Evolutionary conservation across 331 rosid genomes (phyloP).

Genomic region (Malus hybrid): DNA sequence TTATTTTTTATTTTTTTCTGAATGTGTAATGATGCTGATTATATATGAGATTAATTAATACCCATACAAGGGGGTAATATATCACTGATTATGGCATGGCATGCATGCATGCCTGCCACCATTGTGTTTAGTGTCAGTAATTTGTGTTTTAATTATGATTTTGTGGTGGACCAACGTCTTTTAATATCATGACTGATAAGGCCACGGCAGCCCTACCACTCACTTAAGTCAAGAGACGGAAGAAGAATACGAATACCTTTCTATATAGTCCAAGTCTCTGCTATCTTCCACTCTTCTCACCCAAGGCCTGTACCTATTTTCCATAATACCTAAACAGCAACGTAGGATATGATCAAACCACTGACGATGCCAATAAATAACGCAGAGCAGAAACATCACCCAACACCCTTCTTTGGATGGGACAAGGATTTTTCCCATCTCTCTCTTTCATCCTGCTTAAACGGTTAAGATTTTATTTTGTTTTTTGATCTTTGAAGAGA

Average conservation of each 20-base stretch:
- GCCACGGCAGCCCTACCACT: not conserved
- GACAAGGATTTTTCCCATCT: too few species aligned
- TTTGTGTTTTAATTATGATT: not conserved
- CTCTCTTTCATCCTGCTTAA: too few species aligned
- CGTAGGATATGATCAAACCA: slow-evolving; percentile 42
- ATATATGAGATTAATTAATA: not conserved
- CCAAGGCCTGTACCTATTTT: not conserved
- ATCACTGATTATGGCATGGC: not conserved
- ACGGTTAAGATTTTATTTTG: too few species aligned
- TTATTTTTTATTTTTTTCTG: too few species aligned
- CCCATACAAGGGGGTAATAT: not conserved
- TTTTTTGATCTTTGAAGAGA: too few species aligned
- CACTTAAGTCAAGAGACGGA: not conserved
- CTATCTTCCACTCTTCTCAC: not conserved
- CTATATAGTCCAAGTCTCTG: not conserved
- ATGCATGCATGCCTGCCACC: slow-evolving; percentile 19
- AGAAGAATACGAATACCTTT: not conserved
- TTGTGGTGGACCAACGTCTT: not conserved
- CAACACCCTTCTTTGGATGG: too few species aligned
- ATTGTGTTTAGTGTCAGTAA: not conserved
- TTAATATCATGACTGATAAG: not conserved
- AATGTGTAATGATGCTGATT: not conserved
- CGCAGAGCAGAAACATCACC: not conserved
- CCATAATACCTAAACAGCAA: not conserved
- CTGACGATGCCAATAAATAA: slow-evolving; percentile 22